These are phyloP conservation scores for bread wheat (Triticum aestivum) DNA, from an alignment of 176 grass and related monocot species.

Conservation along the genomic window DNA sequence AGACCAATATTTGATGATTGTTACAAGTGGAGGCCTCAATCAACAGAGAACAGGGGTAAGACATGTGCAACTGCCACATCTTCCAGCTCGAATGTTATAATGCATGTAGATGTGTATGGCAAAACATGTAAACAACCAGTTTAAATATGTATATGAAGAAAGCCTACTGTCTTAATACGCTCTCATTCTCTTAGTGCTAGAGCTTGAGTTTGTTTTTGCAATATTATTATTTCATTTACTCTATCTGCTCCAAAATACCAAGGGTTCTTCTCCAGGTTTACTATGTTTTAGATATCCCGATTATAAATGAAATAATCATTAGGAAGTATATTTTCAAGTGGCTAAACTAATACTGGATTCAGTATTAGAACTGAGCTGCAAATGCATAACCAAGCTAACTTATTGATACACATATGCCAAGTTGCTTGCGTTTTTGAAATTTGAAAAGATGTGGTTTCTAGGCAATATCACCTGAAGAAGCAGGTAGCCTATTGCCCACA, in stretches of 20 bases:
- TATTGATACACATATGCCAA: background rate
- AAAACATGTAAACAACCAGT: background rate
- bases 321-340: background rate
- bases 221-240: background rate
- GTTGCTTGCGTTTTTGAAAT: no score
- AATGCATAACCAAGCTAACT: constrained; percentile 7
- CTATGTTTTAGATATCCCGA: constrained; percentile 1
- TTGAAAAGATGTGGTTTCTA: no score
- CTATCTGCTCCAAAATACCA: background rate
- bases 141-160: background rate
- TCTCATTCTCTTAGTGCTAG: background rate
- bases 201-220: background rate
- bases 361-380: background rate
- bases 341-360: background rate
- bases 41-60: constrained; percentile 99
- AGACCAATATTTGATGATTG: constrained; percentile 87
- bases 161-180: background rate
- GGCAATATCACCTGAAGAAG: no score
- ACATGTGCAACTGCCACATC: background rate
- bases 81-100: background rate
- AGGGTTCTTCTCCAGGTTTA: background rate
- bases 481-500: no score
- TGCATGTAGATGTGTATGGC: constrained; percentile 1
- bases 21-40: constrained; percentile 92
- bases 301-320: background rate